Conservation (phyloP, 2,329 filamentous ascomycete species). For the Blumeriella jaapii region DNA sequence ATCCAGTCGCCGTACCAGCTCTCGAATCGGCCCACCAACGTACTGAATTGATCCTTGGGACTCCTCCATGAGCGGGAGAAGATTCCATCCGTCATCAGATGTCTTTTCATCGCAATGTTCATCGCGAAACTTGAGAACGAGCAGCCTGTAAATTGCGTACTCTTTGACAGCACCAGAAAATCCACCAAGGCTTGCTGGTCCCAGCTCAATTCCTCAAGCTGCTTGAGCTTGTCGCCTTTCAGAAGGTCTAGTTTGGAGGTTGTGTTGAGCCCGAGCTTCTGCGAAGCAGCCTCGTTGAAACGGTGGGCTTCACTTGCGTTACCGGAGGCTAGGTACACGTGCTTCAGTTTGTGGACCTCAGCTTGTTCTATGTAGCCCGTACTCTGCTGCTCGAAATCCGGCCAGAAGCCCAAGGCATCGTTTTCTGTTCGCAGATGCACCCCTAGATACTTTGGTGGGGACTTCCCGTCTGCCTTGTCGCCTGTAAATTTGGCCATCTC, state of each 20-base stretch:
- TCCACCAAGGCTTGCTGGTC: constrained; percentile 40
- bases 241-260: constrained; percentile 35
- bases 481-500: constrained; percentile 27
- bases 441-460: constrained; percentile 25
- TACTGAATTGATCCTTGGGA: constrained; percentile 33
- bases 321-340: constrained; percentile 36
- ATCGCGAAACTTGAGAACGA: constrained; percentile 39
- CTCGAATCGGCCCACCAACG: constrained; percentile 34
- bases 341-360: constrained; percentile 25
- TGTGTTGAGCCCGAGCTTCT: constrained; percentile 29
- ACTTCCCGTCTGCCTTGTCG: constrained; percentile 11
- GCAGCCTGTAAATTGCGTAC: constrained; percentile 34
- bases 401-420: constrained; percentile 37
- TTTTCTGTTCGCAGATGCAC: constrained; percentile 38
- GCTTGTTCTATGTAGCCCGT: constrained; percentile 30
- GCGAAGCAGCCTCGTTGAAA: constrained; percentile 28
- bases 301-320: constrained; percentile 32
- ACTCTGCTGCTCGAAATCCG: constrained; percentile 32
- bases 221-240: constrained; percentile 26
- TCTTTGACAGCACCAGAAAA: constrained; percentile 37
- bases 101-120: constrained; percentile 35
- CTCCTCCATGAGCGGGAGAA: constrained; percentile 32
- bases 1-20: constrained; percentile 38
- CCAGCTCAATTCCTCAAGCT: constrained; percentile 31
- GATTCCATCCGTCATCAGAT: constrained; percentile 28